Base-by-base conservation (phyloP, 148 eudicot species). In the Suaeda aralocaspica region DNA sequence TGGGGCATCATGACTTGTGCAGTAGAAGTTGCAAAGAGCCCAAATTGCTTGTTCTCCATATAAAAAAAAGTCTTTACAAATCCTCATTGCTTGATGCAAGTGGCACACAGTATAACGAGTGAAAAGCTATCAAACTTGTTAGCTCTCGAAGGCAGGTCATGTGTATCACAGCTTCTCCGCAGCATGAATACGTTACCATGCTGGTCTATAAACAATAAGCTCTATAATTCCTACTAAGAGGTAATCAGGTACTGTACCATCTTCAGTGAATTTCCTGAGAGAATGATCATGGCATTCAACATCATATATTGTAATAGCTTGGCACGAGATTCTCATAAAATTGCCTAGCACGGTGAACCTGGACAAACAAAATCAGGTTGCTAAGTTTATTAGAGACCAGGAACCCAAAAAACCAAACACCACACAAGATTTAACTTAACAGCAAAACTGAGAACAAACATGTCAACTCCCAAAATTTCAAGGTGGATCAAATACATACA, bases 321-420 rank as follows among this genome's bases (percentile, higher is more conserved):
- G 98, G 98, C 34, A 94, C 98, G 70, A 94, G 82, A 81, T 91
- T 94, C 75, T 94, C 98, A 74, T 94, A 94, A 84, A 94, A 89
- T 45, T 86, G 83, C 77, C 98, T 80, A 53, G 87, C 87, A 72
- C 82, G 69, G 62, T 79, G 81, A 68, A 94, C 76, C 98, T 94
- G 91, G 67, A 81, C 66, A 14, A 14, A 74, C 25, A 50, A 68
- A 75, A 66, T n/a, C 8, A 75, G n/a, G n/a, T n/a, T 16, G n/a
- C 64, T 72, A 55, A 55, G 49, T 59, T 31, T 41, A 6, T 22
- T 46, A 4, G 9, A 33, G 9, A n/a, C n/a, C 10, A 52, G 16
- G 39, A 21, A 33, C 36, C 67, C 39, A 58, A 52, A 22, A n/a
- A 53, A n/a, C 33, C 22, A 49, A 67, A 61, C 3, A 42, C n/a